phyloP scores from a whole-genome alignment of 169 alveolate species.

The Theileria luwenshuni region DNA sequence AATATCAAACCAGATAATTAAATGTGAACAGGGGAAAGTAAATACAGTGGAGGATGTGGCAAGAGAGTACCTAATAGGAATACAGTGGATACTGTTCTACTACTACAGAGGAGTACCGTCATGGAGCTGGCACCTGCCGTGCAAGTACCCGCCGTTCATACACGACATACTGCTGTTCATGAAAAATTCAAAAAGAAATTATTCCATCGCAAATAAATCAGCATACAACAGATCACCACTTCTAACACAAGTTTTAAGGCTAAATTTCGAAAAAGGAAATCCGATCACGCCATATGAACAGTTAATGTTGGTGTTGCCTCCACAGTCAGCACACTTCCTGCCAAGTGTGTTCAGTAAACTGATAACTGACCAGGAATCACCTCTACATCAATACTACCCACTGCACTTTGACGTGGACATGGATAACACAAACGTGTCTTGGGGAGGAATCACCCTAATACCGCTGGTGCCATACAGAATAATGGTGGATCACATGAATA shows the following conservation, averaged over 20 bases:
- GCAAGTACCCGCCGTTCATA: conserved; percentile 92
- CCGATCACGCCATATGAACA: conserved; percentile 77
- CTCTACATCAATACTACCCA: conserved; percentile 68
- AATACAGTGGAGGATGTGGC: conserved; percentile 81
- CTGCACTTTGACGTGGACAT: conserved; percentile 72
- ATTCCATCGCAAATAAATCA: background rate
- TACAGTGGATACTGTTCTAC: conserved; percentile 94
- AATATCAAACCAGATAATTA: conserved; percentile 78
- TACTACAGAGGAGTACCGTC: conserved; percentile 92
- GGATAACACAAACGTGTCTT: conserved; percentile 75
- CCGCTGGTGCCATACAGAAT: conserved; percentile 52
- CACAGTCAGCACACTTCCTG: conserved; percentile 63
- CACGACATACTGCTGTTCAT: conserved; percentile 35
- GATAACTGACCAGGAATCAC: conserved; percentile 66
- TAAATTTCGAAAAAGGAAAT: conserved; percentile 33
- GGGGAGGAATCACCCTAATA: conserved; percentile 79
- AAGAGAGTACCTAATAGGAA: conserved; percentile 89
- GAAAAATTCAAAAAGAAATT: background rate
- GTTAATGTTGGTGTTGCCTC: conserved; percentile 75
- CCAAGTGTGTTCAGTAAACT: conserved; percentile 64
- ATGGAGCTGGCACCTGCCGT: conserved; percentile 96
- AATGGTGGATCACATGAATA: conserved; percentile 36
- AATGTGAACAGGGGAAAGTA: conserved; percentile 74
- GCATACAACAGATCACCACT: background rate
- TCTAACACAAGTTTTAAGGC: conserved; percentile 28